Conservation (phyloP, 2,329 filamentous ascomycete species). For the Colletotrichum echinochloae region DNA sequence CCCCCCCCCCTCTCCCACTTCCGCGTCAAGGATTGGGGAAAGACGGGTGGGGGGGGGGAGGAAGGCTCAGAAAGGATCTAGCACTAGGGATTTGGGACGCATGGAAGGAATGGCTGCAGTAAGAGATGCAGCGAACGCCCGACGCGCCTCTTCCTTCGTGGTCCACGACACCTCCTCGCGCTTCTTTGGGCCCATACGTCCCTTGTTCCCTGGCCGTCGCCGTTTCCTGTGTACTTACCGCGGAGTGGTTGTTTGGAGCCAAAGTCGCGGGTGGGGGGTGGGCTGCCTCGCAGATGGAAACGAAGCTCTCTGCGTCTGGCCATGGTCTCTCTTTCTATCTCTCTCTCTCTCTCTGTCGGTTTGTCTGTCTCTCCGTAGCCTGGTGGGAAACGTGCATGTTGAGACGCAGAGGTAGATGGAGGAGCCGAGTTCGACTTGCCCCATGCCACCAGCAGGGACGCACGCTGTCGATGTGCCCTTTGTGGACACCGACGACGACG, state of each 20-base stretch:
- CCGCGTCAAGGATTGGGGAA: not conserved
- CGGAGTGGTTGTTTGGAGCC: not conserved
- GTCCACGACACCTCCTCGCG: not conserved
- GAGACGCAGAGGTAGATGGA: not conserved
- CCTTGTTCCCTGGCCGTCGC: not conserved
- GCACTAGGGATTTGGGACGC: not conserved
- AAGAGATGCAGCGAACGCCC: slow-evolving; percentile 3
- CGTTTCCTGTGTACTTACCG: not conserved
- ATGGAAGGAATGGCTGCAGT: slow-evolving; percentile 15
- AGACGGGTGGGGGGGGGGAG: not conserved
- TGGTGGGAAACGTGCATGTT: not conserved
- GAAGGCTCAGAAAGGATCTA: not conserved
- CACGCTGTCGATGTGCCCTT: not conserved
- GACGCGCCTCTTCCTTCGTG: slow-evolving; percentile 2
- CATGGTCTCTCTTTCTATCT: too few relatives aligned
- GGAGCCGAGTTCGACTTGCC: not conserved
- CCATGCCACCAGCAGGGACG: not conserved
- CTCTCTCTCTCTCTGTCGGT: too few relatives aligned
- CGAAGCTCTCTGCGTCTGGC: not conserved
- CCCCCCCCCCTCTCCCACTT: not conserved
- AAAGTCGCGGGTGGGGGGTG: not conserved
- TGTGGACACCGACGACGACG: not conserved
- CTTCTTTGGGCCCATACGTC: not conserved
- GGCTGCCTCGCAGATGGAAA: not conserved
- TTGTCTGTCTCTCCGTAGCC: too few relatives aligned